Base-by-base conservation (phyloP, 1,139 yeast genomes). In the Geotrichum macrosporum region DNA sequence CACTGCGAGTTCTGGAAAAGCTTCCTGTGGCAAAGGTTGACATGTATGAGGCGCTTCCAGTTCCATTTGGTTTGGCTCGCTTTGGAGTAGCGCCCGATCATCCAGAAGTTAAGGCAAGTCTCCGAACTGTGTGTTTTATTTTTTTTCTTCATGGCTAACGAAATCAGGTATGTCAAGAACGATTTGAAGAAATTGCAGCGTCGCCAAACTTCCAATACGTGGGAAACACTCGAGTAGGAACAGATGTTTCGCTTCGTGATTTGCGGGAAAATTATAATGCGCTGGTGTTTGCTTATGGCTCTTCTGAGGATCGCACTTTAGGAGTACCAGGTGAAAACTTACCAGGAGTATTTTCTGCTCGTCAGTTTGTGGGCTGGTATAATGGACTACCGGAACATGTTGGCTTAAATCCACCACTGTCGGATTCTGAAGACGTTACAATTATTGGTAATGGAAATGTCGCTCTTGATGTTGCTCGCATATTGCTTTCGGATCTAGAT, bases 81-180 rank as follows among this genome's bases (percentile, higher is more conserved):
- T 89, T 78, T 61, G 99, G 99, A 1, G 97, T 92, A n/a, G 97
- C 98, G 0, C 99, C 99, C 1, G 99, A 92, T 66, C 98, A 92
- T 64, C 96, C 96, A 0, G 98, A 92, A 60, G 97, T 92, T 32
- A 92, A 92, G 10, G 27, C 10, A 10, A 24, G 63, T 81, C 80
- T 53, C 84, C n/a, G n/a, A n/a, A n/a, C n/a, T 35, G 15, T 20
- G 18, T 19, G 18, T 13, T 35, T 13, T n/a, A 20, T 31, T 18
- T 9, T 13, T 34, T 20, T 16, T 27, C 24, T n/a, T 15, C 16
- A 5, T 15, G 33, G 54, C 27, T 24, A 10, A 24, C 27, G 6
- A 24, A 10, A 24, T 8, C 10, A 24, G 88, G 87, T 67, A 50
- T 70, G 73, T 51, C 66, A 69, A 63, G 94, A 84, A 20, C 81